A percentile compares a stretch with the other conserved stretches of the same genome.
Conservation (phyloP, 192 early-diverging fungal species). For the Dispira parvispora region DNA sequence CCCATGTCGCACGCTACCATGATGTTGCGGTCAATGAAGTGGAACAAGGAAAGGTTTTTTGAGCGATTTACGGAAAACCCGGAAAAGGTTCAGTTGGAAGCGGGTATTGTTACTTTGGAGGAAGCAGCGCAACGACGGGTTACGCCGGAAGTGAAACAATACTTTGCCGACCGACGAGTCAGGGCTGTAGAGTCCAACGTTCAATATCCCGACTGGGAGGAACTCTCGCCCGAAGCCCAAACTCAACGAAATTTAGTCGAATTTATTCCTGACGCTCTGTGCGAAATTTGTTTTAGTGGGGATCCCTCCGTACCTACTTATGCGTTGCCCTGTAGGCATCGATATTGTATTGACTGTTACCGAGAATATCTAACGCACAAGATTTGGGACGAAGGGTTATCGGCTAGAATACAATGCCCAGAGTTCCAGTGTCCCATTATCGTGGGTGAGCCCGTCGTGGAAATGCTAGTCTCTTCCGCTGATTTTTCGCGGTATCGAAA, state of each 20-base stretch:
- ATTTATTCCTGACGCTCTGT: slow-evolving; percentile 35
- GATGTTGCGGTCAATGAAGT: slow-evolving; percentile 57
- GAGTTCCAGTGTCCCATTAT: slow-evolving; percentile 56
- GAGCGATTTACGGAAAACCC: slow-evolving; percentile 62
- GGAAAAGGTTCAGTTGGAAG: slow-evolving; percentile 34
- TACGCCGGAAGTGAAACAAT: slow-evolving; percentile 14
- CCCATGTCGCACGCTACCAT: slow-evolving; percentile 47
- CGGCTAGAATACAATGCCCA: slow-evolving; percentile 72
- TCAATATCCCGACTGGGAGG: not conserved
- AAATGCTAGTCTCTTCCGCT: slow-evolving; percentile 34
- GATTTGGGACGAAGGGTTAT: slow-evolving; percentile 77
- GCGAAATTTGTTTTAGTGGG: slow-evolving; percentile 76
- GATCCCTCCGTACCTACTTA: slow-evolving; percentile 15
- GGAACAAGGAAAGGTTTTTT: slow-evolving; percentile 75
- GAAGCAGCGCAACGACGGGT: slow-evolving; percentile 22
- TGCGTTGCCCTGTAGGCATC: slow-evolving; percentile 70
- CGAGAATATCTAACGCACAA: slow-evolving; percentile 68
- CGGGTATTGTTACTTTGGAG: slow-evolving; percentile 41
- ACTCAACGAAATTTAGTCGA: slow-evolving; percentile 11
- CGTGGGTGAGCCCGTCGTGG: slow-evolving; percentile 69
- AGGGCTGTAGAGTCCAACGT: slow-evolving; percentile 6
- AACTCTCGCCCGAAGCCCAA: slow-evolving; percentile 2
- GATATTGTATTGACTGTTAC: slow-evolving; percentile 83
- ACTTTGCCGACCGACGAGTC: slow-evolving; percentile 16
- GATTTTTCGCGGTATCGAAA: slow-evolving; percentile 39